These are phyloP conservation scores for Naganishia liquefaciens DNA, from an alignment of 1,284 basidiomycete species.

Conservation along the genomic window DNA sequence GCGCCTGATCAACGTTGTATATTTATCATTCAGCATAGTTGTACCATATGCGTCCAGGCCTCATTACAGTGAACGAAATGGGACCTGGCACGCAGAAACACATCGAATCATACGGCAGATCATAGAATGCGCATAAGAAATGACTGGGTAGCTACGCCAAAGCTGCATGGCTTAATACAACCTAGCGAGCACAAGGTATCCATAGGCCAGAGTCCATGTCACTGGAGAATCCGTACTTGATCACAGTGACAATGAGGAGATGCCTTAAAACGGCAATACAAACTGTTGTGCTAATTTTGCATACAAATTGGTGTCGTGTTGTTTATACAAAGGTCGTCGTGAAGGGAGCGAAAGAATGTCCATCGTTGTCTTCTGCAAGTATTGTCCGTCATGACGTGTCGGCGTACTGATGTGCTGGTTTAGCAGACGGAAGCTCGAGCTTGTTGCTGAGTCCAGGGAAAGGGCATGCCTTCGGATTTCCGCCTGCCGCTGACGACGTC, in stretches of 20 bases:
- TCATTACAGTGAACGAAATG: too few relatives aligned
- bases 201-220: too few relatives aligned
- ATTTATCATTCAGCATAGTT: background rate
- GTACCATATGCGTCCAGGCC: background rate
- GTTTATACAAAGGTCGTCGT: background rate
- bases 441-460: slow-evolving; percentile 1
- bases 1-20: too few relatives aligned
- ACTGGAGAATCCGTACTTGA: background rate
- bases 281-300: background rate
- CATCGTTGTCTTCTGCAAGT: too few relatives aligned
- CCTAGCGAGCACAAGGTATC: too few relatives aligned
- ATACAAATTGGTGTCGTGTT: background rate
- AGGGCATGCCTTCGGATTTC: slow-evolving; percentile 14
- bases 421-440: background rate
- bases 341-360: background rate
- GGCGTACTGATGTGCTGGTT: background rate
- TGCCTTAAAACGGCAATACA: background rate
- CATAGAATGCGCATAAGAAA: background rate
- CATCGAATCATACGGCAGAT: too few relatives aligned
- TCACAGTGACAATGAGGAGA: background rate
- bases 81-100: too few relatives aligned
- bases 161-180: background rate
- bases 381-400: slow-evolving; percentile 3
- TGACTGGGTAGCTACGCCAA: background rate
- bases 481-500: slow-evolving; percentile 8